phyloP scores from a whole-genome alignment of 2,329 filamentous ascomycete species.

The Beauveria sp. region DNA sequence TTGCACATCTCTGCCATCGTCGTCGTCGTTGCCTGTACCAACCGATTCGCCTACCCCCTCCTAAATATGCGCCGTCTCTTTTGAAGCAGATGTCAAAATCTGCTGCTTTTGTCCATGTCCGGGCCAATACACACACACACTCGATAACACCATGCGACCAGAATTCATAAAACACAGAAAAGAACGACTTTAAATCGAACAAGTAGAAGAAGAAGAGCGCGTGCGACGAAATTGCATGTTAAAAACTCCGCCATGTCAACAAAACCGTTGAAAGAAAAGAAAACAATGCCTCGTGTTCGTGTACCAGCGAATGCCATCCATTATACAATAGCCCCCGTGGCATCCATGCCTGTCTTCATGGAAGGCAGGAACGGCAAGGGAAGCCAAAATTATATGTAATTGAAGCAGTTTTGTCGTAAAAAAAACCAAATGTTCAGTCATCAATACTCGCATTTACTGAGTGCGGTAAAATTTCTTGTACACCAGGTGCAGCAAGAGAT shows the following conservation, averaged over 20 bases:
- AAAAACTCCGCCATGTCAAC: background rate
- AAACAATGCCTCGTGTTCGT: background rate
- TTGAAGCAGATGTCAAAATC: background rate
- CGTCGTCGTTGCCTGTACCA: background rate
- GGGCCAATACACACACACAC: background rate
- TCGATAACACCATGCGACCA: constrained; percentile 1
- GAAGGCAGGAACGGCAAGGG: background rate
- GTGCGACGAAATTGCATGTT: background rate
- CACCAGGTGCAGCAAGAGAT: constrained; percentile 88
- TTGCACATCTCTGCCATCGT: background rate
- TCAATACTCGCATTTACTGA: constrained; percentile 34
- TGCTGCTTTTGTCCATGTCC: background rate
- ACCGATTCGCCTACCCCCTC: background rate
- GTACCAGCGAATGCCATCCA: constrained; percentile 1
- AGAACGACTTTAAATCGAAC: background rate
- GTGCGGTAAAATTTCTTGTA: constrained; percentile 97
- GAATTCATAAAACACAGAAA: background rate
- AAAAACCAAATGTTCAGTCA: background rate
- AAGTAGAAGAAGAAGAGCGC: background rate
- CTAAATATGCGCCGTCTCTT: constrained; percentile 1
- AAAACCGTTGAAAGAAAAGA: background rate
- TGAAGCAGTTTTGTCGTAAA: background rate
- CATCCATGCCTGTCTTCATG: background rate
- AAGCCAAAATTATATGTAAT: constrained; percentile 1
- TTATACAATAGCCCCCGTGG: constrained; percentile 1